phyloP scores from a whole-genome alignment of 2,329 filamentous ascomycete species.

The Trichoderma sp. region DNA sequence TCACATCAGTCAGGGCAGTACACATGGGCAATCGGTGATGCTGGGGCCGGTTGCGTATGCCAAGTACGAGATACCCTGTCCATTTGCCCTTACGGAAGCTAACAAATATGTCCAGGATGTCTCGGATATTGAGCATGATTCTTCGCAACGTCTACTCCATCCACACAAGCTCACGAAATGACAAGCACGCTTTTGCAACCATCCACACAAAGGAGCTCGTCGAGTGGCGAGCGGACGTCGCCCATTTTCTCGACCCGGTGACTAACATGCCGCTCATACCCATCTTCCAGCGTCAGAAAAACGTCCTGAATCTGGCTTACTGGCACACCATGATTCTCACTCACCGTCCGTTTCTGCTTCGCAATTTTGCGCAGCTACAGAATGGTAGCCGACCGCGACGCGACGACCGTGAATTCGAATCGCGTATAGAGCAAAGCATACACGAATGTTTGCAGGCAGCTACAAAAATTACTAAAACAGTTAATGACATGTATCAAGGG shows the following conservation, averaged over 20 bases:
- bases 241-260: slow-evolving; percentile 2
- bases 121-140: slow-evolving; percentile 11
- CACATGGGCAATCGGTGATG: slow-evolving; percentile 8
- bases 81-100: not conserved
- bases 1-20: slow-evolving; percentile 4
- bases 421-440: slow-evolving; percentile 4
- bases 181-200: slow-evolving; percentile 8
- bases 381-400: slow-evolving; percentile 8
- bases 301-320: slow-evolving; percentile 6
- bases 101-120: not conserved
- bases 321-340: slow-evolving; percentile 15
- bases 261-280: slow-evolving; percentile 10
- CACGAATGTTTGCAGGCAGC: slow-evolving; percentile 1
- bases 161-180: slow-evolving; percentile 8
- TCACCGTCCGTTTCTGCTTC: slow-evolving; percentile 5
- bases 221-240: slow-evolving; percentile 6
- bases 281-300: slow-evolving; percentile 14
- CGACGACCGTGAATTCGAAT: slow-evolving; percentile 1
- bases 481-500: slow-evolving; percentile 10
- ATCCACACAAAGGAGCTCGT: slow-evolving; percentile 9
- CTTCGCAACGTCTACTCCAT: slow-evolving; percentile 15
- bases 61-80: not conserved
- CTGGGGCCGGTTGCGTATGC: slow-evolving; percentile 1
- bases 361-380: slow-evolving; percentile 11
- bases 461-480: slow-evolving; percentile 7